These are phyloP conservation scores for Raphanus sativus DNA, from an alignment of 345 rosid genomes.

Conservation along the genomic window DNA sequence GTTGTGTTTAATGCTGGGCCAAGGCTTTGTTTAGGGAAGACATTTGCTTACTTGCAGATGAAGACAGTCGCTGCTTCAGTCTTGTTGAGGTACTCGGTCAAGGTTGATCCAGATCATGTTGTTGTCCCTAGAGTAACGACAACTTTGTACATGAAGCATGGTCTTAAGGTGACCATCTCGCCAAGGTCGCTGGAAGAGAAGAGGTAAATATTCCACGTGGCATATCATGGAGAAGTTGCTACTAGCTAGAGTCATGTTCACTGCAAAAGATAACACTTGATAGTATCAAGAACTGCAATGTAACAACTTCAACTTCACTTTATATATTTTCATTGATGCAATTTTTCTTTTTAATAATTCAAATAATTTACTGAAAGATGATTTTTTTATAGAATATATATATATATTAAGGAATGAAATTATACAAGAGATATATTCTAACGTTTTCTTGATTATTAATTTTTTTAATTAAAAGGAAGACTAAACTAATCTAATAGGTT, in stretches of 20 bases:
- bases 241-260: not conserved
- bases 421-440: not conserved
- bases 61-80: conserved; percentile 41
- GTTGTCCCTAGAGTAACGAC: conserved; percentile 37
- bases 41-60: conserved; percentile 48
- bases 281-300: not conserved
- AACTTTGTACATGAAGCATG: conserved; percentile 35
- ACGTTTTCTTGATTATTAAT: not conserved
- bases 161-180: conserved; percentile 31
- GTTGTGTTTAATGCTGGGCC: conserved; percentile 51
- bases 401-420: not conserved
- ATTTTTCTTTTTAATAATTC: not conserved
- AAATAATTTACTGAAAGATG: not conserved
- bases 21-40: conserved; percentile 48
- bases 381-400: not conserved
- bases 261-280: conserved; percentile 21
- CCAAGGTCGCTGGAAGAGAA: conserved; percentile 17
- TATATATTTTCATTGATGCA: not conserved
- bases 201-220: not conserved
- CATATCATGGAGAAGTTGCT: not conserved
- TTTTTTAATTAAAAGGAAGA: not conserved
- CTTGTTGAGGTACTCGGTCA: conserved; percentile 33
- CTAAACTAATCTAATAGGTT: not conserved
- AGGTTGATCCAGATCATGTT: conserved; percentile 29
- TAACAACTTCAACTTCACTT: not conserved